phyloP scores from a whole-genome alignment of 1,284 basidiomycete species.

The Inonotus obliquus region DNA sequence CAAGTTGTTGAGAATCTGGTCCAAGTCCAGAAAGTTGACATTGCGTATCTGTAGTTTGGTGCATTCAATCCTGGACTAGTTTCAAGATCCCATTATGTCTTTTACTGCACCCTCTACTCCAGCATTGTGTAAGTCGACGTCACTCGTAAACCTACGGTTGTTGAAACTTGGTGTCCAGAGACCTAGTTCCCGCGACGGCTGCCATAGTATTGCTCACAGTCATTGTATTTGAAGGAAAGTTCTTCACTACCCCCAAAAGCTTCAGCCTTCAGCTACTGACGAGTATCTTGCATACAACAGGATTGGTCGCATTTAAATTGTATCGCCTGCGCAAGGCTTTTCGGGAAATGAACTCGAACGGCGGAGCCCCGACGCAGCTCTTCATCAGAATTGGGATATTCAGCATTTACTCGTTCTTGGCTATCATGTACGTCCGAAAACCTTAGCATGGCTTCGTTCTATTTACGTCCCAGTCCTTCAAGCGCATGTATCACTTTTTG shows the following conservation, averaged over 20 bases:
- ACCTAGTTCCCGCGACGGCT: constrained; percentile 9
- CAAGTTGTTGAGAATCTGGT: not conserved
- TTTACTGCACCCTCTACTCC: constrained; percentile 15
- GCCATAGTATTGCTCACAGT: constrained; percentile 6
- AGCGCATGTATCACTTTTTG: constrained; percentile 15
- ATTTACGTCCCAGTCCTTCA: not conserved
- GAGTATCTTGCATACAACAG: not conserved
- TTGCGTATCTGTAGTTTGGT: constrained; percentile 1
- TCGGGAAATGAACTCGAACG: not conserved
- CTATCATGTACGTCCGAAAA: constrained; percentile 6
- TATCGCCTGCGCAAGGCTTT: constrained; percentile 6
- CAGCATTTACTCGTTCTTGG: constrained; percentile 9
- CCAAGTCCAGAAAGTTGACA: not conserved
- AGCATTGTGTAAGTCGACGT: not conserved
- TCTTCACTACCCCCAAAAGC: too few relatives aligned
- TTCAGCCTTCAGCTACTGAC: not conserved
- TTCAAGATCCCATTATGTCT: constrained; percentile 1
- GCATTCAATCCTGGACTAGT: not conserved
- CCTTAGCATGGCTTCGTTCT: not conserved
- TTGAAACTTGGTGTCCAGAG: not conserved
- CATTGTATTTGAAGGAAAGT: constrained; percentile 10
- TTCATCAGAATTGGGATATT: constrained; percentile 10
- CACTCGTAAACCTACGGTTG: not conserved
- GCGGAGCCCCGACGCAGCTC: not conserved
- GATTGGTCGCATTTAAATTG: constrained; percentile 9